Evolutionary conservation across 768 basidiomycete genomes (phyloP).

Genomic region (Glaciozyma martinii): DNA sequence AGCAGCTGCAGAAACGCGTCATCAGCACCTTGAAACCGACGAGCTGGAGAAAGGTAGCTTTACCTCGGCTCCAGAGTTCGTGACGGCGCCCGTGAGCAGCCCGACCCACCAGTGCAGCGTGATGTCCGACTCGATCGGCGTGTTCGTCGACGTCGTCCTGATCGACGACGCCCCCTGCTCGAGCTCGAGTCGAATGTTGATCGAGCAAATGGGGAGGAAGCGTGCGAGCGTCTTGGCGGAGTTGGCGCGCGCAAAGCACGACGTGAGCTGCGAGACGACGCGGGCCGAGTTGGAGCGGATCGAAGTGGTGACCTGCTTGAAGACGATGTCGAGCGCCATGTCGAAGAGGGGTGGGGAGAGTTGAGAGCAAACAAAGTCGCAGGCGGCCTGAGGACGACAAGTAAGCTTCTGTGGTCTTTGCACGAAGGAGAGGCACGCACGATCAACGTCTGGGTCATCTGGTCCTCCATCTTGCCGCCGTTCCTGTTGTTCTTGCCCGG

Average conservation of each 20-base stretch:
- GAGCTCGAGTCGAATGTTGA: constrained; percentile 72
- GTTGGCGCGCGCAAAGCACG: constrained; percentile 68
- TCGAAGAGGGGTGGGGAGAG: constrained; percentile 70
- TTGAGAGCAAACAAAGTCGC: constrained; percentile 67
- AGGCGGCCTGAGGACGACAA: constrained; percentile 57
- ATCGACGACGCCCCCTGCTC: constrained; percentile 57
- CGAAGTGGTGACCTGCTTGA: constrained; percentile 78
- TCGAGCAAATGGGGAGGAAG: constrained; percentile 67
- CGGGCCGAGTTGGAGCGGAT: constrained; percentile 83
- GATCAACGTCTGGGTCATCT: constrained; percentile 39
- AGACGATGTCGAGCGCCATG: constrained; percentile 71
- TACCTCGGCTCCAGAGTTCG: constrained; percentile 48
- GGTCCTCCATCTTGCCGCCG: constrained; percentile 42
- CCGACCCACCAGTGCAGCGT: constrained; percentile 81
- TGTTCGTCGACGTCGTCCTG: constrained; percentile 57
- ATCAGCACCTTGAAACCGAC: no score
- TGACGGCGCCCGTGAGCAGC: constrained; percentile 67
- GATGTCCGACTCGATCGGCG: constrained; percentile 44
- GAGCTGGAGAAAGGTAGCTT: constrained; percentile 38
- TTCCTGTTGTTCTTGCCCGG: constrained; percentile 65
- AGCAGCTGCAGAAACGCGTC: constrained; percentile 48
- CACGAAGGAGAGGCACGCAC: constrained; percentile 10
- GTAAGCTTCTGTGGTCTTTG: background rate
- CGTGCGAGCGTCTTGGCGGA: constrained; percentile 66
- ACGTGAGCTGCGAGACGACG: constrained; percentile 78